Evolutionary conservation across 2,329 filamentous ascomycete species (phyloP).

Genomic region (Aaosphaeria arxii): DNA sequence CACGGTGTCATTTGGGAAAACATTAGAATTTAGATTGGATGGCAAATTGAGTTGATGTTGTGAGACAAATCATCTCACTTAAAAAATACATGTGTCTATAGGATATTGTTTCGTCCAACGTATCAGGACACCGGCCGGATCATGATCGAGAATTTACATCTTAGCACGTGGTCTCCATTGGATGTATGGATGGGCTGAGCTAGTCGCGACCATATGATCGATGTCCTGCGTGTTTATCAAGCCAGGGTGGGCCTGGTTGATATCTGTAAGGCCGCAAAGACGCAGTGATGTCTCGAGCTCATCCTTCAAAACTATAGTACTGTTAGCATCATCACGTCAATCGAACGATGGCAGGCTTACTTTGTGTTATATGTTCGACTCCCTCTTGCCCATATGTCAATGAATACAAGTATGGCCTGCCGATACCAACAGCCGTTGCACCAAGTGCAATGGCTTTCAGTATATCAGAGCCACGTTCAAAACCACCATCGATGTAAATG

Average conservation of each 20-base stretch:
- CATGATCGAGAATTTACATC: conserved; percentile 2
- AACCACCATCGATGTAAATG: conserved; percentile 62
- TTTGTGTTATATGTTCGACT: conserved; percentile 27
- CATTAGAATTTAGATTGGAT: too few species aligned
- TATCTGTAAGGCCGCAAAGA: conserved; percentile 57
- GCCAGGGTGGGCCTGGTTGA: conserved; percentile 57
- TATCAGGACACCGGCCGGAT: too few species aligned
- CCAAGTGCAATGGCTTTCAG: conserved; percentile 66
- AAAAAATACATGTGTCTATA: too few species aligned
- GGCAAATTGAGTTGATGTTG: too few species aligned
- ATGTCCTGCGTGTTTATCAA: conserved; percentile 49
- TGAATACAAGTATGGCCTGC: conserved; percentile 58
- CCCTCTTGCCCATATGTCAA: conserved; percentile 57
- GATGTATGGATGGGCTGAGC: conserved; percentile 16
- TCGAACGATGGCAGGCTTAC: not conserved
- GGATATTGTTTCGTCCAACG: too few species aligned
- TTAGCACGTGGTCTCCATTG: conserved; percentile 13
- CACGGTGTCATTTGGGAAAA: too few species aligned
- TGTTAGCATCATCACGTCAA: not conserved
- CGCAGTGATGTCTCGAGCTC: conserved; percentile 60
- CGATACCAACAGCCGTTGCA: conserved; percentile 60
- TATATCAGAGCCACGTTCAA: conserved; percentile 62
- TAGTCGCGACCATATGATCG: conserved; percentile 12
- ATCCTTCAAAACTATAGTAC: not conserved
- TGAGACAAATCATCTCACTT: too few species aligned